Conservation (phyloP, 2,329 filamentous ascomycete species). For the Aspergillus luchuensis region DNA sequence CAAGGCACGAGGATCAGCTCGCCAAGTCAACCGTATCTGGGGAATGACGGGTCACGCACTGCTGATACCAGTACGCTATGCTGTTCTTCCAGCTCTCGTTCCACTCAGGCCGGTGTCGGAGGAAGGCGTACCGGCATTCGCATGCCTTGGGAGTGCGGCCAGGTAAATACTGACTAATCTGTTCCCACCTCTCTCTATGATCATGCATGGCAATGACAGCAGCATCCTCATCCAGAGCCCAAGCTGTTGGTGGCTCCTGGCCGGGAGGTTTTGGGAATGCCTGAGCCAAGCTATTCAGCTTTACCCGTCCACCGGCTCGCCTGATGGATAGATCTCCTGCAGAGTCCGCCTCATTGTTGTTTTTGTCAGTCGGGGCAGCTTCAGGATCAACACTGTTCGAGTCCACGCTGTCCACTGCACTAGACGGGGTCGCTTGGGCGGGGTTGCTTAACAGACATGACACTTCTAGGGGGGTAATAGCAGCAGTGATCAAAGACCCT, state of each 20-base stretch:
- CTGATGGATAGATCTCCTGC: too few relatives aligned
- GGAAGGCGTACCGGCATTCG: conserved; percentile 9
- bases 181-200: background rate
- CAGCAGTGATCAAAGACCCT: too few relatives aligned
- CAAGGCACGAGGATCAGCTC: background rate
- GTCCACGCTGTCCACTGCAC: too few relatives aligned
- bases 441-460: too few relatives aligned
- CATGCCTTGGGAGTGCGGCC: conserved; percentile 6
- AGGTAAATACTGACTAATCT: conserved; percentile 3
- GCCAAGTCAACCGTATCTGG: background rate
- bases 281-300: background rate
- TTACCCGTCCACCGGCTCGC: too few relatives aligned
- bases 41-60: background rate
- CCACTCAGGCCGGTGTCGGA: conserved; percentile 10
- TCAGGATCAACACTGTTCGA: too few relatives aligned
- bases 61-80: conserved; percentile 8
- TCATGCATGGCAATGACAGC: conserved; percentile 1
- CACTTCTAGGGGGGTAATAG: too few relatives aligned
- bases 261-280: background rate
- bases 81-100: conserved; percentile 4
- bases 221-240: conserved; percentile 8
- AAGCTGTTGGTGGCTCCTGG: background rate
- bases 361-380: too few relatives aligned
- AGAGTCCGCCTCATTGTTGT: too few relatives aligned
- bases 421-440: too few relatives aligned